phyloP scores from a whole-genome alignment of 176 grass and related monocot genomes.

The Carex scoparia region DNA sequence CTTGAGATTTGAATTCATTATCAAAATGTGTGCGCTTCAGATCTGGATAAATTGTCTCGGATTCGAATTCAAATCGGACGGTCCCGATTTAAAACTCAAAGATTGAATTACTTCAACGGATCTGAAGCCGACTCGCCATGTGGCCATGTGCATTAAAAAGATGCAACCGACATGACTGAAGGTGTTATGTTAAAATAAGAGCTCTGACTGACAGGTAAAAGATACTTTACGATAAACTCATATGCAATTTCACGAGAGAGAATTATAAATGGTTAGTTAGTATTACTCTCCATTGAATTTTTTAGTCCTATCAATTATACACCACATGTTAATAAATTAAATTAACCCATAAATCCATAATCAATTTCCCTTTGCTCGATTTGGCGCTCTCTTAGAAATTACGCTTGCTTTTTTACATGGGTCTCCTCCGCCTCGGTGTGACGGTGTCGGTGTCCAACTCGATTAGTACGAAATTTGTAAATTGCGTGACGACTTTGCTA shows the following conservation, averaged over 20 bases:
- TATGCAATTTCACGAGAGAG: background rate
- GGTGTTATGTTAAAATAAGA: background rate
- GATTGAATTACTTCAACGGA: too few relatives aligned
- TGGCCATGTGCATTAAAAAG: background rate
- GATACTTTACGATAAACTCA: background rate
- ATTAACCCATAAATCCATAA: background rate
- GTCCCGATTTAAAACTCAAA: too few relatives aligned
- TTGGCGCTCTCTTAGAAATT: background rate
- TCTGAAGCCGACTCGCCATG: background rate
- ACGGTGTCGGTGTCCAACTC: background rate
- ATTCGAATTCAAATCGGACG: too few relatives aligned
- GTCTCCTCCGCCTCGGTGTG: too few relatives aligned
- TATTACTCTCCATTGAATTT: background rate
- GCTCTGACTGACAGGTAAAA: background rate
- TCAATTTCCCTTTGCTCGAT: background rate
- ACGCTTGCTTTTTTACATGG: background rate
- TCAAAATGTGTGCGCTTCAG: too few relatives aligned
- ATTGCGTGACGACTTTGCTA: conserved; percentile 18
- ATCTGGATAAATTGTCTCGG: too few relatives aligned
- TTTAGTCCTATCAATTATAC: background rate
- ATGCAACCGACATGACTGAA: background rate
- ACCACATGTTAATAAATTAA: background rate
- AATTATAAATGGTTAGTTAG: background rate
- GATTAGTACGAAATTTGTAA: background rate
- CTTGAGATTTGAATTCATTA: too few relatives aligned